Evolutionary conservation across 2,329 filamentous ascomycete species (phyloP).

Genomic region (Cladophialophora yegresii): DNA sequence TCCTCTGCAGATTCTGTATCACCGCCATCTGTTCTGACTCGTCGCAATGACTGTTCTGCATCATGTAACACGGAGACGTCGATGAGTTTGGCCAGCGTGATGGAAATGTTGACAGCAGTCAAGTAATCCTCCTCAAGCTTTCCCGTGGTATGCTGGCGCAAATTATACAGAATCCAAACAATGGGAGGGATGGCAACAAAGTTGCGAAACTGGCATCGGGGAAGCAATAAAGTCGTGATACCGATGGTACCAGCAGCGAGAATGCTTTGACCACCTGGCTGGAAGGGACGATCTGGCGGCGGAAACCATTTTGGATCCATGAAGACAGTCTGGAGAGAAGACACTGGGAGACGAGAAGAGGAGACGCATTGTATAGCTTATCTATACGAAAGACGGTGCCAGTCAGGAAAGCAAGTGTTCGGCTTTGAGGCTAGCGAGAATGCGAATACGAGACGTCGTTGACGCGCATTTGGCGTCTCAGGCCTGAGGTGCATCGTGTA

Average conservation of each 20-base stretch:
- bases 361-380: not conserved
- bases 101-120: slow-evolving; percentile 24
- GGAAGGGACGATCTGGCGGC: slow-evolving; percentile 21
- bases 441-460: slow-evolving; percentile 15
- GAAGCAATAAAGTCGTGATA: slow-evolving; percentile 22
- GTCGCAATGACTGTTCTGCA: slow-evolving; percentile 21
- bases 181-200: slow-evolving; percentile 19
- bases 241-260: slow-evolving; percentile 15
- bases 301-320: slow-evolving; percentile 32
- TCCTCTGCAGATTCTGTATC: slow-evolving; percentile 16
- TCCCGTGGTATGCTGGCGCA: slow-evolving; percentile 22
- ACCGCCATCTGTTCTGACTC: slow-evolving; percentile 20
- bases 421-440: slow-evolving; percentile 1
- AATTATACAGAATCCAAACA: slow-evolving; percentile 18
- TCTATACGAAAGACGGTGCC: not conserved
- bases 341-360: not conserved
- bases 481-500: not conserved
- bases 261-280: slow-evolving; percentile 1
- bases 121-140: slow-evolving; percentile 26
- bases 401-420: not conserved
- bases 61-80: slow-evolving; percentile 22
- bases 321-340: not conserved
- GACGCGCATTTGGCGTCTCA: not conserved
- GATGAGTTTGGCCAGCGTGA: slow-evolving; percentile 14
- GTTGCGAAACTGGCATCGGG: slow-evolving; percentile 20